Conservation (phyloP, 1,284 basidiomycete species). For the Cutaneotrichosporon dermatis region DNA sequence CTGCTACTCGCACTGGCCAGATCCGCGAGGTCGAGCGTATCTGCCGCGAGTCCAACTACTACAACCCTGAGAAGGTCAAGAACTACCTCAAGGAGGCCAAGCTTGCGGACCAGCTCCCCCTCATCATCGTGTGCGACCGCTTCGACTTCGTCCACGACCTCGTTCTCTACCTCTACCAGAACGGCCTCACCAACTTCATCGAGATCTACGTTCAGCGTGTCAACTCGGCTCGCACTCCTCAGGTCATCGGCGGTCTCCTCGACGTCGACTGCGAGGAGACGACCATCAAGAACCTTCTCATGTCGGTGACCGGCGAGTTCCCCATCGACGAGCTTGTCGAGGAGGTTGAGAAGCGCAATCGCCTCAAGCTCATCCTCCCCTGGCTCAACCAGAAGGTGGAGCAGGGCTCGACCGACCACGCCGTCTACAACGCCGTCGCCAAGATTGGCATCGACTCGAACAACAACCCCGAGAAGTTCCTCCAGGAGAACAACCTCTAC, state of each 20-base stretch:
- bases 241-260: conserved; percentile 92
- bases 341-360: conserved; percentile 93
- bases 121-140: conserved; percentile 99
- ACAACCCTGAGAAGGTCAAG: conserved; percentile 99
- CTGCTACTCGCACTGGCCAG: conserved; percentile 95
- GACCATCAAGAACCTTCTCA: conserved; percentile 89
- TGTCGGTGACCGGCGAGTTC: conserved; percentile 94
- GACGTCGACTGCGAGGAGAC: conserved; percentile 98
- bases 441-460: conserved; percentile 99
- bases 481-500: conserved; percentile 96
- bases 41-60: conserved; percentile 93
- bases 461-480: conserved; percentile 94
- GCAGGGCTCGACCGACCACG: conserved; percentile 83
- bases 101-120: conserved; percentile 90
- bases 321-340: conserved; percentile 96
- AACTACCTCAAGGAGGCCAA: conserved; percentile 99
- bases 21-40: conserved; percentile 99
- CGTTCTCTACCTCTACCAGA: conserved; percentile 98
- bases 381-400: conserved; percentile 94
- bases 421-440: conserved; percentile 93
- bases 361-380: conserved; percentile 93
- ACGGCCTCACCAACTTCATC: conserved; percentile 93
- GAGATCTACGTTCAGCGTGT: conserved; percentile 99
- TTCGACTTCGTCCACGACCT: conserved; percentile 99
- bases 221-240: conserved; percentile 96